Conservation (phyloP, 2,329 filamentous ascomycete species). For the Tolypocladium pustulatum region DNA sequence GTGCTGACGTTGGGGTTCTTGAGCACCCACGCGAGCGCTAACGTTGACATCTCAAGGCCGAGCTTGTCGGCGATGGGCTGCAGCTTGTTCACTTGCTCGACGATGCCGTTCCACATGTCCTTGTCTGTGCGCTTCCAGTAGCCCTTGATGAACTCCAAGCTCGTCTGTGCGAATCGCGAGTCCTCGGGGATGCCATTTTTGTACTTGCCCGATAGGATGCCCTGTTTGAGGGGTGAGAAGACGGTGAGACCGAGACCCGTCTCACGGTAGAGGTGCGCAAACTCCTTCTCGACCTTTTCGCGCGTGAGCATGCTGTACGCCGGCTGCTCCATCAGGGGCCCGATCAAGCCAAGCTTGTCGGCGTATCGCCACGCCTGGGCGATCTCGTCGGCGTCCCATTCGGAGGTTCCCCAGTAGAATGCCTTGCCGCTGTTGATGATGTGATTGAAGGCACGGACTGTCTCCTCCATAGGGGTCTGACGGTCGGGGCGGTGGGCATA, state of each 20-base stretch:
- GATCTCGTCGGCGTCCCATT: constrained; percentile 58
- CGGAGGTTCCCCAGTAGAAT: constrained; percentile 61
- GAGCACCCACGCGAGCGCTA: constrained; percentile 53
- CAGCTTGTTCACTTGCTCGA: constrained; percentile 50
- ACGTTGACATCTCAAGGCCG: constrained; percentile 42
- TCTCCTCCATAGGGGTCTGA: constrained; percentile 60
- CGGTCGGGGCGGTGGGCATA: constrained; percentile 61
- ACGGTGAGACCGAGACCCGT: constrained; percentile 51
- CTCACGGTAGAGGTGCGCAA: constrained; percentile 47
- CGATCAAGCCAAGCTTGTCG: constrained; percentile 49
- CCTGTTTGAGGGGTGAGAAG: constrained; percentile 47
- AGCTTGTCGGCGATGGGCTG: constrained; percentile 55
- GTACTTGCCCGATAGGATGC: constrained; percentile 58
- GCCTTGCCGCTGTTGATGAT: constrained; percentile 57
- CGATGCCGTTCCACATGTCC: constrained; percentile 42
- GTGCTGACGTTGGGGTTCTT: constrained; percentile 51
- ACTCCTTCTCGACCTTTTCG: constrained; percentile 54
- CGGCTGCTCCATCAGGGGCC: constrained; percentile 57
- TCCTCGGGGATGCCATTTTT: constrained; percentile 50
- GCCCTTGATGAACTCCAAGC: constrained; percentile 44
- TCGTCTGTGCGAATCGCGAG: constrained; percentile 45
- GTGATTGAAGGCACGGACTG: constrained; percentile 60
- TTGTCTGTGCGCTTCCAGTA: constrained; percentile 39
- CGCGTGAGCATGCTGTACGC: constrained; percentile 54
- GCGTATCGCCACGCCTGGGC: constrained; percentile 50